Evolutionary conservation across 495 filamentous ascomycete species (phyloP), one percentile per base, ranked within the genome.

Genomic region (Talaromyces borbonicus): DNA sequence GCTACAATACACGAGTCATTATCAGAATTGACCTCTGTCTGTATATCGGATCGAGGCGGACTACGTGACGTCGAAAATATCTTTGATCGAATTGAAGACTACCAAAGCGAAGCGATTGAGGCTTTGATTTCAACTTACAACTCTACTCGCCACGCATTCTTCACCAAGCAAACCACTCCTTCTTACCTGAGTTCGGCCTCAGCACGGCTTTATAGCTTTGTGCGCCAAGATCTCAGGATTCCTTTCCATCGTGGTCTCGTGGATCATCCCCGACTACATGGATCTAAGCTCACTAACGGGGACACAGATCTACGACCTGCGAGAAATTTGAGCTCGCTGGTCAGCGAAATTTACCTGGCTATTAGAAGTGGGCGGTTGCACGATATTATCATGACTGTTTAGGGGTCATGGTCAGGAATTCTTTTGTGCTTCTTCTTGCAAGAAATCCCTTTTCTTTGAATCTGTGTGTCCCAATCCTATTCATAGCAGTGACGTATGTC

Each of bases 171-270:
- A 25, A 39, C 46, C 23, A 48, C 46, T 5, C 8, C 46, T 2
- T 8, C 20, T 3, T 48, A 48, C 18, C 12, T 48, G 8, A 41
- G 59, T 46, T 25, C 30, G 15, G 48, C 56, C 7, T 57, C 56
- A 26, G 19, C 19, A 8, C 49, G 38, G 5, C 20, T 62, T 3
- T 62, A 62, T 46, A 27, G 15, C 7, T 54, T 52, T 26, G 53
- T 59, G 6, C 59, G 59, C 8, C 39, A 53, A 5, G 47, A 36
- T 1, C 50, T 62, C 2, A 39, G n/a, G 1, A 50, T 62, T 8
- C 54, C 56, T 12, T 49, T 62, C 49, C 56, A 59, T 31, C 49
- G 48, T 15, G 59, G 56, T 2, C 41, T 62, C 1, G 51, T 44
- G 9, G 59, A 62, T 36, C 59, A 62, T 36, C 56, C 59, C 0